Conservation (phyloP, 1,284 basidiomycete species). For the Cryptococcus sp. region DNA sequence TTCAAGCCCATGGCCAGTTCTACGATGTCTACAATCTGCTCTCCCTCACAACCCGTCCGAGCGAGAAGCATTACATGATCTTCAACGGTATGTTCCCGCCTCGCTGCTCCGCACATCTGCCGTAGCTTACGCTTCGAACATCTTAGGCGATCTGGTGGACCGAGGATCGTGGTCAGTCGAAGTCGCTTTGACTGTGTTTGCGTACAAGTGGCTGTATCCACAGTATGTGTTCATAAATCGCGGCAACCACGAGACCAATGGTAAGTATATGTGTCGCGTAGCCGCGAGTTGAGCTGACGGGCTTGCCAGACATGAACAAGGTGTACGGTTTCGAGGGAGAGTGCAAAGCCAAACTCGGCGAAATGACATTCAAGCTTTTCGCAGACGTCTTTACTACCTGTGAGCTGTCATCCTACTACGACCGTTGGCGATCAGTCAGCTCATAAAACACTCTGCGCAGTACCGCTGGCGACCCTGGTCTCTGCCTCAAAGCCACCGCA, state of each 20-base stretch:
- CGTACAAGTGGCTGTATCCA: constrained; percentile 96
- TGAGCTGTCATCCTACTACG: constrained; percentile 55
- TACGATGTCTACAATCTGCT: constrained; percentile 90
- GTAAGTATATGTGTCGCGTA: constrained; percentile 22
- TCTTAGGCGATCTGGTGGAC: constrained; percentile 79
- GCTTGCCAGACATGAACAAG: constrained; percentile 65
- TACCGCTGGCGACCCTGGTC: constrained; percentile 87
- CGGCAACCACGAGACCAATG: constrained; percentile 91
- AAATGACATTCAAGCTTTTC: constrained; percentile 85
- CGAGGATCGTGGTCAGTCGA: constrained; percentile 75
- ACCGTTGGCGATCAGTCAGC: neutral
- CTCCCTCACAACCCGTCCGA: constrained; percentile 80
- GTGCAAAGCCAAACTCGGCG: constrained; percentile 91
- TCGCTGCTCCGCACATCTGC: constrained; percentile 13
- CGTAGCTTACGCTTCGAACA: neutral
- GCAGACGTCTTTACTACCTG: constrained; percentile 86
- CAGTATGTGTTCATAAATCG: constrained; percentile 85
- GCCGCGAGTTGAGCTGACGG: neutral
- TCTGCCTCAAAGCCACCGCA: constrained; percentile 67
- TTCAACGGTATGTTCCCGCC: constrained; percentile 67
- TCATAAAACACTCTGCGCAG: constrained; percentile 52
- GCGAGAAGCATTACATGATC: constrained; percentile 75
- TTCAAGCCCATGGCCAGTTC: constrained; percentile 63
- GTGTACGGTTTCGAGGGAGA: constrained; percentile 96
- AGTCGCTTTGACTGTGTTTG: constrained; percentile 89